phyloP scores from a whole-genome alignment of 2,329 filamentous ascomycete genomes.

The Penicillium psychrosexuale region DNA sequence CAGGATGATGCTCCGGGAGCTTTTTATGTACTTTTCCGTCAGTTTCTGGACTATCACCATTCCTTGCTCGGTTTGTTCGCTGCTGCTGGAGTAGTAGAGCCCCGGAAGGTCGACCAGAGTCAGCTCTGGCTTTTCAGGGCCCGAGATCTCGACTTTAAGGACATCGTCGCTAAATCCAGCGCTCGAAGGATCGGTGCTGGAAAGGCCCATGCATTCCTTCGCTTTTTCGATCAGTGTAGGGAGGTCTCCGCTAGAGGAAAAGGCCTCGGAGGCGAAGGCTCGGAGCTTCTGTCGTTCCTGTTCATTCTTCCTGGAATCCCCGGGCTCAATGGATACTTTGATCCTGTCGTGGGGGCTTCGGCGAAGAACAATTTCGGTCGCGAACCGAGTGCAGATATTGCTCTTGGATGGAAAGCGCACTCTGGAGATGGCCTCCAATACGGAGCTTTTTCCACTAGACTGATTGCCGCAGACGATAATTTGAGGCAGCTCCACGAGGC shows the following conservation, averaged over 20 bases:
- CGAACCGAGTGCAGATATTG: conserved; percentile 51
- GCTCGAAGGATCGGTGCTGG: not conserved
- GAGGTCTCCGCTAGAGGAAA: not conserved
- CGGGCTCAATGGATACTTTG: conserved; percentile 11
- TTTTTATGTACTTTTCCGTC: not conserved
- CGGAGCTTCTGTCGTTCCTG: conserved; percentile 30
- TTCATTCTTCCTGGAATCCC: conserved; percentile 17
- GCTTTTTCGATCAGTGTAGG: not conserved
- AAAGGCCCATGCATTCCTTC: not conserved
- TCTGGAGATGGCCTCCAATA: conserved; percentile 61
- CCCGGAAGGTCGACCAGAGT: conserved; percentile 61
- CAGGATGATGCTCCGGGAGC: not conserved
- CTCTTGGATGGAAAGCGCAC: conserved; percentile 59
- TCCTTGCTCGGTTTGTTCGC: conserved; percentile 47
- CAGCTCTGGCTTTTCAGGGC: not conserved
- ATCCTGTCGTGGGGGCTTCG: conserved; percentile 40
- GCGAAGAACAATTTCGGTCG: not conserved
- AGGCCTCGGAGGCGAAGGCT: conserved; percentile 54
- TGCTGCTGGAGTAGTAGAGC: conserved; percentile 54
- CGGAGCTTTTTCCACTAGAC: conserved; percentile 62
- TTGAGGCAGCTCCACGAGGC: conserved; percentile 51
- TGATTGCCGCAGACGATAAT: conserved; percentile 61
- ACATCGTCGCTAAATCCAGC: not conserved
- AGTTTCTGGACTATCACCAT: not conserved
- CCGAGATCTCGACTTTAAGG: not conserved